phyloP scores from a whole-genome alignment of 495 filamentous ascomycete species.

The Bathelium albidoporum region DNA sequence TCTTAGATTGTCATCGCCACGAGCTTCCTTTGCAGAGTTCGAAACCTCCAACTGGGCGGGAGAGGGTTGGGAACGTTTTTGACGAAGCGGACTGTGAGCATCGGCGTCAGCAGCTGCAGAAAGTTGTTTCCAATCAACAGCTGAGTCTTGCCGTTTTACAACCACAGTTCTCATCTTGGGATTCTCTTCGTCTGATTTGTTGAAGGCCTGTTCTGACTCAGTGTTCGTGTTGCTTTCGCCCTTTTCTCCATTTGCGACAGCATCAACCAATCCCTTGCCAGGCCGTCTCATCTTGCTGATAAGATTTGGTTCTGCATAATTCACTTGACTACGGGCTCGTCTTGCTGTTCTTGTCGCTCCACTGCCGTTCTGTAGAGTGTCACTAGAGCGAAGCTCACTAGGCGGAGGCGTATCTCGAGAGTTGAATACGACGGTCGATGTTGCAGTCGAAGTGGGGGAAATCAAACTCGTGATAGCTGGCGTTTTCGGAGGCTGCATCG shows the following conservation, averaged over 20 bases:
- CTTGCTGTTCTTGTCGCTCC: constrained; percentile 22
- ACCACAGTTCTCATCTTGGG: constrained; percentile 15
- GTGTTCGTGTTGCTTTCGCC: background rate
- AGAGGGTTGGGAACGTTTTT: background rate
- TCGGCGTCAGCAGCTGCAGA: background rate
- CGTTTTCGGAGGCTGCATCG: constrained; percentile 24
- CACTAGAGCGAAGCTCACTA: constrained; percentile 17
- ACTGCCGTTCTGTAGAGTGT: constrained; percentile 10
- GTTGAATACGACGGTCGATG: constrained; percentile 20
- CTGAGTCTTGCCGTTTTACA: constrained; percentile 10
- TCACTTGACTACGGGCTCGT: constrained; percentile 29
- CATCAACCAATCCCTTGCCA: constrained; percentile 30
- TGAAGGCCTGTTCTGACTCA: background rate
- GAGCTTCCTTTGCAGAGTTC: background rate
- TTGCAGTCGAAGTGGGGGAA: constrained; percentile 29
- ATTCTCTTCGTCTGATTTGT: background rate
- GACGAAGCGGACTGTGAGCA: constrained; percentile 10
- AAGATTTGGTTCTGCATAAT: constrained; percentile 34
- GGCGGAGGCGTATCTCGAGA: constrained; percentile 31
- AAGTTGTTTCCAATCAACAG: constrained; percentile 13
- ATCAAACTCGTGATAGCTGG: constrained; percentile 25
- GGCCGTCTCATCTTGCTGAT: constrained; percentile 33
- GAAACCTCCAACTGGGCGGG: background rate
- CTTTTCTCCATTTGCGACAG: constrained; percentile 15
- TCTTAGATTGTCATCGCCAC: background rate